A percentile compares a stretch with the other conserved stretches of the same genome.
Evolutionary conservation across 768 basidiomycete species (phyloP).

Genomic region (Boletales sp.): DNA sequence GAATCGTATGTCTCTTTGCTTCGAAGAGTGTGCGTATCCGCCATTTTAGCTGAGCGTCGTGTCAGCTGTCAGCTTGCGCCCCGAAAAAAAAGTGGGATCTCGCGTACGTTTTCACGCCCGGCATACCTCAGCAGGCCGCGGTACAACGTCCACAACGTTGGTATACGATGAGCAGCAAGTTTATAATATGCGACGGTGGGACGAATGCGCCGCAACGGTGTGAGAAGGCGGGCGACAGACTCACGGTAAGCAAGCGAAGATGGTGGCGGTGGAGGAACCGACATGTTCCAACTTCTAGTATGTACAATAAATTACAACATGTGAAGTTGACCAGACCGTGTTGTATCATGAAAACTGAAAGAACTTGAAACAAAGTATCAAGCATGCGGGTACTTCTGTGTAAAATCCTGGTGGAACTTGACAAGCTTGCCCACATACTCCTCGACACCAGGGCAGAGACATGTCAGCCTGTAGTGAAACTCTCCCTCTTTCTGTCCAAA

Average conservation of each 20-base stretch:
- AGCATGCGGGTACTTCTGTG: constrained; percentile 40
- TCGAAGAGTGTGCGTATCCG: constrained; percentile 55
- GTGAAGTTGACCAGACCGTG: not conserved
- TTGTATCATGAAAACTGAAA: not conserved
- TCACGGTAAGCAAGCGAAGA: constrained; percentile 48
- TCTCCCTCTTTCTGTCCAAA: constrained; percentile 93
- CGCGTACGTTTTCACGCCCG: constrained; percentile 51
- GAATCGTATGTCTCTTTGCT: constrained; percentile 49
- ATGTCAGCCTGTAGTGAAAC: constrained; percentile 90
- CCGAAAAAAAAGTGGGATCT: not conserved
- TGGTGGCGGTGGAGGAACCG: constrained; percentile 12
- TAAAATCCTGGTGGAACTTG: constrained; percentile 62
- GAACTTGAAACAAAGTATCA: constrained; percentile 7
- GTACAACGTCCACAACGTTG: constrained; percentile 77
- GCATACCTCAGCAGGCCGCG: constrained; percentile 59
- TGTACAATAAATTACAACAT: constrained; percentile 1
- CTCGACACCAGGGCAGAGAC: constrained; percentile 91
- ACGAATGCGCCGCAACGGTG: constrained; percentile 54
- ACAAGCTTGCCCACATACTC: constrained; percentile 88
- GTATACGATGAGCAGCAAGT: constrained; percentile 68
- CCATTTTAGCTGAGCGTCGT: constrained; percentile 47
- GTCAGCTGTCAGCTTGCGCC: not conserved
- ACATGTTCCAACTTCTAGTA: constrained; percentile 8
- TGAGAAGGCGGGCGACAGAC: constrained; percentile 48
- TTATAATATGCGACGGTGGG: constrained; percentile 64